Evolutionary conservation across 2,329 filamentous ascomycete species (phyloP).

Genomic region (Cordyceps sp.): DNA sequence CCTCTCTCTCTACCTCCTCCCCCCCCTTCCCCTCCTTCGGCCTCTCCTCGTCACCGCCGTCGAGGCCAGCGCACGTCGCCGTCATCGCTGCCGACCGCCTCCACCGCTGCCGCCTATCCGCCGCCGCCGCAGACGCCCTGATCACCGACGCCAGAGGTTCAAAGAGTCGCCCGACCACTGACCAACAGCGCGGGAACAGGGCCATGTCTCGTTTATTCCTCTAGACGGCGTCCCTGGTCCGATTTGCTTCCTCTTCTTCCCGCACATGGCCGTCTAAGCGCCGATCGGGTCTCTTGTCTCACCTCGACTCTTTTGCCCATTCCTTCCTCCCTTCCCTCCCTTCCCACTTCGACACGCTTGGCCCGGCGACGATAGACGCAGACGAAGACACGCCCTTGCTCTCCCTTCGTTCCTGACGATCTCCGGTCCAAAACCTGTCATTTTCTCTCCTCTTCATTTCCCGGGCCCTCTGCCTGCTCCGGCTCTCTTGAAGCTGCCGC

Average conservation of each 20-base stretch:
- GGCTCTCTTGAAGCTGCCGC: conserved; percentile 1
- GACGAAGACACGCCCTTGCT: conserved; percentile 3
- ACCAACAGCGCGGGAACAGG: no score
- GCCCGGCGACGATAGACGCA: conserved; percentile 5
- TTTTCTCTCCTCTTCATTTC: background rate
- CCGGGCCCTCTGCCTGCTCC: background rate
- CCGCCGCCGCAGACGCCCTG: no score
- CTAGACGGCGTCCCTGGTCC: conserved; percentile 1
- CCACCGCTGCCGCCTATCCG: no score
- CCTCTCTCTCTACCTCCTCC: no score
- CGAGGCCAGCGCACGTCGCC: no score
- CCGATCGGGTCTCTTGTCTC: conserved; percentile 6
- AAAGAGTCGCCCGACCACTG: no score
- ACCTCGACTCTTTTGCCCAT: conserved; percentile 7
- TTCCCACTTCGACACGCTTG: conserved; percentile 5
- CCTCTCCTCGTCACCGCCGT: no score
- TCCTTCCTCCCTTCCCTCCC: conserved; percentile 9
- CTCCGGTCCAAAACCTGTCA: background rate
- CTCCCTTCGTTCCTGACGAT: conserved; percentile 6
- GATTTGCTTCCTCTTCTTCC: conserved; percentile 1
- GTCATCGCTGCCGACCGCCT: no score
- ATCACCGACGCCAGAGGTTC: background rate
- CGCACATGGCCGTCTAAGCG: conserved; percentile 6
- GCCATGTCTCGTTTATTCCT: conserved; percentile 1
- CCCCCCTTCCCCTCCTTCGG: no score